Percentiles rank a stretch among this genome's conserved stretches.
Conservation (phyloP, 495 filamentous ascomycete species). For the Lepidopterella palustris region DNA sequence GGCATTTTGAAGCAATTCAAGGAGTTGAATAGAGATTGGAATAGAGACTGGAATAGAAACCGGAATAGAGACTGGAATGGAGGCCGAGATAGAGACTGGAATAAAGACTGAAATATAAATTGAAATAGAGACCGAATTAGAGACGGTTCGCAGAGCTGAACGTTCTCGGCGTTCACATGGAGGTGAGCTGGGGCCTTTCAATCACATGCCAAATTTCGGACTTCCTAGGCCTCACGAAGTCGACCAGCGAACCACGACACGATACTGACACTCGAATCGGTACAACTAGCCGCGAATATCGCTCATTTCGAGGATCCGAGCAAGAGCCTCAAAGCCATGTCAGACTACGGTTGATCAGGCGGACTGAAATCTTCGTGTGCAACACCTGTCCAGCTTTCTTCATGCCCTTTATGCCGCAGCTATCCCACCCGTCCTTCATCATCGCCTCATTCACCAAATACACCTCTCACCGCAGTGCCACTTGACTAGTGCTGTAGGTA, state of each 20-base stretch:
- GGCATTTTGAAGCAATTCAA: too few species aligned
- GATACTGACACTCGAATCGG: too few species aligned
- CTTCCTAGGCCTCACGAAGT: background rate
- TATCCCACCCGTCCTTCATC: background rate
- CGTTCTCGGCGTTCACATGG: too few species aligned
- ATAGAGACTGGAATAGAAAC: too few species aligned
- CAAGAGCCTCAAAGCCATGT: background rate
- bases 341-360: slow-evolving; percentile 15
- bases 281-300: slow-evolving; percentile 4
- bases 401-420: background rate
- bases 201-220: slow-evolving; percentile 13
- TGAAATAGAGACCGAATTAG: too few species aligned
- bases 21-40: too few species aligned
- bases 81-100: too few species aligned
- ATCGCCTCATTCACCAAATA: background rate
- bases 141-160: too few species aligned
- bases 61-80: too few species aligned
- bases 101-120: too few species aligned
- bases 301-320: background rate
- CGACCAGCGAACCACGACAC: background rate
- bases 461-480: background rate
- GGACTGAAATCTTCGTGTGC: background rate
- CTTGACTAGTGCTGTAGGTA: background rate
- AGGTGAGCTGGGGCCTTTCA: background rate
- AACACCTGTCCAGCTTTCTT: background rate